Base-by-base conservation (phyloP, 495 filamentous ascomycete genomes). In the Bathelium albidoporum region DNA sequence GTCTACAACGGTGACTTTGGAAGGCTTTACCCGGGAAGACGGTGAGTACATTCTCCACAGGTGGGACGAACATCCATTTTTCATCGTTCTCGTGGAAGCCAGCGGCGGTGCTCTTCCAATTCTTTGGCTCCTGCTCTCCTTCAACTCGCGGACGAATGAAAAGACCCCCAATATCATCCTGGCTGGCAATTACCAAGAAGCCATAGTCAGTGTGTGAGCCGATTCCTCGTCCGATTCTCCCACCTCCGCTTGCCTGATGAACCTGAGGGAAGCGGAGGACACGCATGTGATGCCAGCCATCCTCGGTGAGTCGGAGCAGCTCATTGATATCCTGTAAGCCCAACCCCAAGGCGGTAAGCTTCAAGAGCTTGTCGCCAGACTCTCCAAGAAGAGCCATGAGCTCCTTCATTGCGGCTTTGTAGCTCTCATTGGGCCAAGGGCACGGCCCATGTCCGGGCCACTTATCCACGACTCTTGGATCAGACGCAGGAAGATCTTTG, bases 191-290 rank as follows among this genome's bases (percentile, higher is more conserved):
- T 43, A 79, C 76, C 1, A 79, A 72, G 18, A 79, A 63, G 9
- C 77, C 77, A 29, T 78, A 79, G 45, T 79, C 77, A 12, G 77
- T 79, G 65, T 79, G 77, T 4, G 75, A 76, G 36, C 77, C 77
- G 59, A 79, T 79, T 18, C 77, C 77, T 18, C 77, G 73, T 3
- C 77, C 77, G 36, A 69, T 66, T 67, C 76, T 74, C 18, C 77
- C 76, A 58, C 77, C 78, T 2, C 77, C 77, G 49, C 79, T 79
- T 36, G 77, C 76, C 3, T 65, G 70, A 49, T 75, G 69, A 1
- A 69, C 63, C 41, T 72, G 67, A 10, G 77, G 77, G 61, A 78
- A 79, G 18, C 77, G 67, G 26, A 79, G 69, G 31, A 78, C 69
- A 41, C 77, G 69, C 65, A 76, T 75, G 61, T 79, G 77, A 64